Base-by-base conservation (phyloP, 345 rosid species). In the Acer yangbiense region DNA sequence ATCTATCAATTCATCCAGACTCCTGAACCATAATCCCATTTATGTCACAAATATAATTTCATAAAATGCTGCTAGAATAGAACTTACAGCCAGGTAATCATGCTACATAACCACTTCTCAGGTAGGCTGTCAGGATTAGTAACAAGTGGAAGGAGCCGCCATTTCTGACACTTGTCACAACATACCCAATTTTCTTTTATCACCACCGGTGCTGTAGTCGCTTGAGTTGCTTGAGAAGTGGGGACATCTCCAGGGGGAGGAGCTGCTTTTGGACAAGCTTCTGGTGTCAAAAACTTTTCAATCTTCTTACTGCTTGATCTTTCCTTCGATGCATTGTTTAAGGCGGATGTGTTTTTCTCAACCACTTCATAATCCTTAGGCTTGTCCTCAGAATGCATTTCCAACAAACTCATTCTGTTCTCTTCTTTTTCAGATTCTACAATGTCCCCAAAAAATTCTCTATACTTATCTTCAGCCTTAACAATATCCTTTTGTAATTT, bases 41-140 rank as follows among this genome's bases (percentile, higher is more conserved):
- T 43, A 71, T 52, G 66, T 52, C 52, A n/a, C 9, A 62, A 32
- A 62, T 54, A 41, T 63, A 62, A 13, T n/a, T 68, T 46, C 21
- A 16, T 55, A 48, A 68, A 17, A 57, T 23, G 29, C 64, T 70
- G 65, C 76, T 27, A 73, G 68, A 68, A 69, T 71, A 78, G 78
- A 76, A 94, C 99, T 97, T 90, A 97, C 99, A 97, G 92, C 98
- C 99, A 97, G 68, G 89, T 66, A 80, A 93, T 97, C 98, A 94
- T 97, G 87, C 90, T 83, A 83, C 99, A 97, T 74, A 89, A 72
- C 99, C 98, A 97, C 85, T 91, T 94, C 82, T 93, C 93, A 32
- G 99, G 96, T 83, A 97, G 88, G 78, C 85, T 85, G 25, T 88
- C 64, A 20, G 92, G 92, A 80, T 84, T 76, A 78, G 76, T 89